Conservation (phyloP, 2,329 filamentous ascomycete species). For the Fusarium subglutinans region DNA sequence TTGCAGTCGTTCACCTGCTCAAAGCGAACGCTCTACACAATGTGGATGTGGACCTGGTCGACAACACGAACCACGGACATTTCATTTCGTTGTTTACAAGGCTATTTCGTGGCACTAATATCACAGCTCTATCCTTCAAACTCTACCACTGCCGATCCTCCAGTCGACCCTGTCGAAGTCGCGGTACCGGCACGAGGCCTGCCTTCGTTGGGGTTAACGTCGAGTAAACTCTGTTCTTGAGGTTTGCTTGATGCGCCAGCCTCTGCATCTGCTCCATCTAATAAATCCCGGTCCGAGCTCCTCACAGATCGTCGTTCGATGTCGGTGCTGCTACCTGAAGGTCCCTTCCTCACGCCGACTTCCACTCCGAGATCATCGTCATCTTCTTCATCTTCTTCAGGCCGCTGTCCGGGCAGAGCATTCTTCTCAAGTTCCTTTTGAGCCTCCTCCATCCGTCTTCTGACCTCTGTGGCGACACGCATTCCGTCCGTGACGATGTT, state of each 20-base stretch:
- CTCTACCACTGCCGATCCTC: conserved; percentile 52
- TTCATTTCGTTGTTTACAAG: conserved; percentile 28
- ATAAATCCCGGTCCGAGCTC: conserved; percentile 73
- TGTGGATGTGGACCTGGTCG: conserved; percentile 20
- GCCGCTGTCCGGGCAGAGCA: conserved; percentile 68
- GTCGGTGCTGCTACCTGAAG: conserved; percentile 57
- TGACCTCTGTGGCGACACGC: conserved; percentile 92
- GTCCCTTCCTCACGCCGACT: conserved; percentile 51
- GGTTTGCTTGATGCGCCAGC: conserved; percentile 59
- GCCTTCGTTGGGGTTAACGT: conserved; percentile 43
- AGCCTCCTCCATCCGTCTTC: conserved; percentile 93
- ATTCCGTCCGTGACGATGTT: conserved; percentile 98
- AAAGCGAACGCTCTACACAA: neutral
- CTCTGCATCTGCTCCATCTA: conserved; percentile 79
- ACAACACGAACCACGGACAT: conserved; percentile 16
- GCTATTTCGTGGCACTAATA: neutral
- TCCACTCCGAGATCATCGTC: conserved; percentile 62
- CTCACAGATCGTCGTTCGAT: conserved; percentile 71
- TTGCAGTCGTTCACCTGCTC: conserved; percentile 8
- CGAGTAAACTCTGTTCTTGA: conserved; percentile 48
- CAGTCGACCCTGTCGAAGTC: conserved; percentile 43
- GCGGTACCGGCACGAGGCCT: conserved; percentile 41
- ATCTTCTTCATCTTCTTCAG: conserved; percentile 78
- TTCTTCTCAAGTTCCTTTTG: conserved; percentile 91
- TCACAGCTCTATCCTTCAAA: conserved; percentile 49